Base-by-base conservation (phyloP, 2,329 filamentous ascomycete genomes). In the Verticillium nonalfalfae region DNA sequence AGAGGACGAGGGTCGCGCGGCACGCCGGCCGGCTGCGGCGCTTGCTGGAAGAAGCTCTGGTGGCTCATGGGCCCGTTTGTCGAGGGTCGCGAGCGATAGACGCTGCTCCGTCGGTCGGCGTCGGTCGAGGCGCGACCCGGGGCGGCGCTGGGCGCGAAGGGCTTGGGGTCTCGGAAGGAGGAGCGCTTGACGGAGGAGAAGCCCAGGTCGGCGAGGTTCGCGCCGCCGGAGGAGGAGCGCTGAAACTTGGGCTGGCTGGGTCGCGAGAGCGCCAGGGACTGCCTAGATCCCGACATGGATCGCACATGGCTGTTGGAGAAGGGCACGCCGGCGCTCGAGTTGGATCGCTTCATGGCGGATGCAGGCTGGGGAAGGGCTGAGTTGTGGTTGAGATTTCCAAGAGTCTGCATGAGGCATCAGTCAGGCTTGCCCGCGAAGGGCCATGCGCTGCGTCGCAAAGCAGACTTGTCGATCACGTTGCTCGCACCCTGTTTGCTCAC, bases 1-100 rank as follows among this genome's bases (percentile, higher is more conserved):
- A 98, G 79, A 14, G 93, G 90, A 61, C 96, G 86, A 1, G 95
- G 94, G 71, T 99, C 96, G 64, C 87, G 85, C 1, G 93, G 91
- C 2, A 94, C 89, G 62, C 91, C 91, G 1, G 93, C 92, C 4
- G 90, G 85, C 62, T 89, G 86, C 3, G 92, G 91, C 26, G 88
- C 91, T 65, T 93, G 91, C 68, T 93, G 90, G 75, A 99, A 99
- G 80, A 99, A 98, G 64, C 92, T 97, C 74, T 97, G 93, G 68
- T 95, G 91, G 58, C 81, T 85, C 67, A 86, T 82, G n/a, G 86
- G 83, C 2, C 86, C 90, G 55, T 78, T 81, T 14, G 81, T 84
- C 1, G 91, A 93, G 13, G 86, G 85, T n/a, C 90, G 85, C 4
- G 80, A 70, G 68, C 86, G 85, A 77, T 92, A 87, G 66, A 97